A percentile compares a stretch with the other conserved stretches of the same genome.
Conservation (phyloP, 2,329 filamentous ascomycete species). For the Tolypocladium cylindrosporum region DNA sequence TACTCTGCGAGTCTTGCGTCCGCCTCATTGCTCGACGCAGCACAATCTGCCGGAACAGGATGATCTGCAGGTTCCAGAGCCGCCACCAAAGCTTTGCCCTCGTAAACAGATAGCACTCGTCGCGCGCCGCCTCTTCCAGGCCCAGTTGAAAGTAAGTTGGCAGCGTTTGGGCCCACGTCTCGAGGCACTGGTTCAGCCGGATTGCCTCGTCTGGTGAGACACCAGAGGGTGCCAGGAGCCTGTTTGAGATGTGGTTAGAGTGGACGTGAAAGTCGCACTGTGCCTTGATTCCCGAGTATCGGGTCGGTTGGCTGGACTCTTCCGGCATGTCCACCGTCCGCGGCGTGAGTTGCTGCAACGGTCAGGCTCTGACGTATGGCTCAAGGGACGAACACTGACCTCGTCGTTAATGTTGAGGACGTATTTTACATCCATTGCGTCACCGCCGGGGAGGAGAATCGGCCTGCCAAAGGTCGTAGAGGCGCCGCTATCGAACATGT, state of each 20-base stretch:
- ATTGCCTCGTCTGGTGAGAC: slow-evolving; percentile 15
- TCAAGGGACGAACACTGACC: not conserved
- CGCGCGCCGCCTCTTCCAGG: slow-evolving; percentile 5
- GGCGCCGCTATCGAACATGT: slow-evolving; percentile 35
- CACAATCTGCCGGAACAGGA: slow-evolving; percentile 18
- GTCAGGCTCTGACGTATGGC: not conserved
- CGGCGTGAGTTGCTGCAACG: slow-evolving; percentile 10
- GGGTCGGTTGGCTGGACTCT: slow-evolving; percentile 12
- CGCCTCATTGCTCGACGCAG: slow-evolving; percentile 13
- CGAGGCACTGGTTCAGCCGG: slow-evolving; percentile 12
- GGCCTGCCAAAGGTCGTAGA: slow-evolving; percentile 31
- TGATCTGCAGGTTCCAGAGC: slow-evolving; percentile 21
- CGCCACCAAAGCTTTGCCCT: slow-evolving; percentile 20
- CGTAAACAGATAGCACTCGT: slow-evolving; percentile 14
- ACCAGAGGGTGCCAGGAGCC: slow-evolving; percentile 14
- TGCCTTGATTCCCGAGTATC: slow-evolving; percentile 17
- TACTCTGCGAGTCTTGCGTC: slow-evolving; percentile 2
- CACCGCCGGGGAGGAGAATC: slow-evolving; percentile 14
- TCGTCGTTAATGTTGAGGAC: slow-evolving; percentile 19
- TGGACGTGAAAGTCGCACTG: slow-evolving; percentile 20
- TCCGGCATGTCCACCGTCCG: slow-evolving; percentile 11
- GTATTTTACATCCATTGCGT: slow-evolving; percentile 18
- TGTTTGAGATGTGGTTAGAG: slow-evolving; percentile 20
- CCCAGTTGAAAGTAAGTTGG: slow-evolving; percentile 14
- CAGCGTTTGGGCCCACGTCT: slow-evolving; percentile 15